These are phyloP conservation scores for Sporisorium sorghi DNA, from an alignment of 1,284 basidiomycete genomes.

Conservation along the genomic window DNA sequence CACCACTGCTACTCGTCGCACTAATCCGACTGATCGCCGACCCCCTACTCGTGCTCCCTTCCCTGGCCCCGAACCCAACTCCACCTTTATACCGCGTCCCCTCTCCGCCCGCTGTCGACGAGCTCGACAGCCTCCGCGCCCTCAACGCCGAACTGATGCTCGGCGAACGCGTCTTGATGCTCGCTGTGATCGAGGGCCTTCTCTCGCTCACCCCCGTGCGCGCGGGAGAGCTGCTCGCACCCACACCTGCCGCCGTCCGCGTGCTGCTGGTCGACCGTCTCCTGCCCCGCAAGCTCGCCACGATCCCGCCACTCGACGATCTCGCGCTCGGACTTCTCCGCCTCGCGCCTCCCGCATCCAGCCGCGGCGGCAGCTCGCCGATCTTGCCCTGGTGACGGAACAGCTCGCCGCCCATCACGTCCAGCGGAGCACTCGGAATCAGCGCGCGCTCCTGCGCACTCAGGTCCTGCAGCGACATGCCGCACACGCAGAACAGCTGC, in stretches of 20 bases:
- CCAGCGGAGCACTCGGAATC: constrained; percentile 55
- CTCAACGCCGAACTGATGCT: constrained; percentile 23
- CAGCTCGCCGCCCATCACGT: constrained; percentile 49
- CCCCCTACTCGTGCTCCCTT: constrained; percentile 20
- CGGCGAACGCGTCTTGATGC: constrained; percentile 36
- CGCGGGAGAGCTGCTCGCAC: neutral
- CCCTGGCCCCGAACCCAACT: constrained; percentile 8
- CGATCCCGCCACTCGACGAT: constrained; percentile 23
- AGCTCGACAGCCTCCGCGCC: constrained; percentile 18
- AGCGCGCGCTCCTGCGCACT: constrained; percentile 58
- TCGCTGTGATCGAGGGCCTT: constrained; percentile 26
- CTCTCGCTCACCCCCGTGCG: constrained; percentile 9
- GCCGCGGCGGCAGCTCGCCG: constrained; percentile 54
- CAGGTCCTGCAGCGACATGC: constrained; percentile 64
- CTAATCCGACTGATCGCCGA: constrained; percentile 29
- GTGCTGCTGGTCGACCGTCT: constrained; percentile 33
- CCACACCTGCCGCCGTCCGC: constrained; percentile 6
- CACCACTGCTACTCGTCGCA: constrained; percentile 3
- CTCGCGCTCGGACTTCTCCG: constrained; percentile 21
- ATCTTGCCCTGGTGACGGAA: constrained; percentile 62
- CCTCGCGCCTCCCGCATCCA: constrained; percentile 9
- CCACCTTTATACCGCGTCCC: constrained; percentile 37
- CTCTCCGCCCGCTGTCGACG: constrained; percentile 2
- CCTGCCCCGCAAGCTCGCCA: constrained; percentile 34
- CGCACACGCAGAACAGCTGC: constrained; percentile 68